A percentile compares a stretch with the other conserved stretches of the same genome.
These are phyloP conservation scores for Hygrophila difformis DNA, from an alignment of 257 asterid genomes.

Conservation along the genomic window DNA sequence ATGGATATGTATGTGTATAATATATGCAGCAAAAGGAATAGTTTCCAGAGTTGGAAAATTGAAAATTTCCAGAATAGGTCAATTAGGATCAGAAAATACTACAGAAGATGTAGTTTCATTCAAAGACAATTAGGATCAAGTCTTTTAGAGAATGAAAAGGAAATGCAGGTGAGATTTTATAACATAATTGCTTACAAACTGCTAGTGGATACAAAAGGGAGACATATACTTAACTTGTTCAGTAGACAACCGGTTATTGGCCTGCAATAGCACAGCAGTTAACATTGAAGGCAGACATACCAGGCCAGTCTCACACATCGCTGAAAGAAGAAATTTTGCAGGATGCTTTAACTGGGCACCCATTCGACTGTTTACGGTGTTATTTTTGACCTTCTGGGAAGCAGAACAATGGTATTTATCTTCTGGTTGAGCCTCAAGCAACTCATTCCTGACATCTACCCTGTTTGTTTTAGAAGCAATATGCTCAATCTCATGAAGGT, in stretches of 20 bases:
- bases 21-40: too few relatives aligned
- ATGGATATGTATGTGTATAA: too few relatives aligned
- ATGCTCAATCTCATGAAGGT: slow-evolving; percentile 26
- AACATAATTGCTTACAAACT: slow-evolving; percentile 6
- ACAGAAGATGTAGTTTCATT: too few relatives aligned
- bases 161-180: background rate
- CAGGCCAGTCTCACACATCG: slow-evolving; percentile 89
- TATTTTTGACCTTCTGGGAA: slow-evolving; percentile 35
- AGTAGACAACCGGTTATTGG: slow-evolving; percentile 71
- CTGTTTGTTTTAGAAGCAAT: slow-evolving; percentile 18
- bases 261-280: slow-evolving; percentile 92
- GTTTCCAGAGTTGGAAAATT: too few relatives aligned
- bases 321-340: slow-evolving; percentile 67
- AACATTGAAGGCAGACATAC: slow-evolving; percentile 98
- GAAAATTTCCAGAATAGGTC: too few relatives aligned
- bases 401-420: slow-evolving; percentile 27
- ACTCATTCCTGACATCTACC: slow-evolving; percentile 27
- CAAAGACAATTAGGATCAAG: background rate
- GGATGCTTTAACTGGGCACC: slow-evolving; percentile 44
- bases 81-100: too few relatives aligned
- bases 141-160: too few relatives aligned
- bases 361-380: slow-evolving; percentile 25
- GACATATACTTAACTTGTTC: slow-evolving; percentile 50
- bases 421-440: slow-evolving; percentile 22
- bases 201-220: background rate